Evolutionary conservation across 2,329 filamentous ascomycete species (phyloP).

Genomic region (Lachnellula suecica): DNA sequence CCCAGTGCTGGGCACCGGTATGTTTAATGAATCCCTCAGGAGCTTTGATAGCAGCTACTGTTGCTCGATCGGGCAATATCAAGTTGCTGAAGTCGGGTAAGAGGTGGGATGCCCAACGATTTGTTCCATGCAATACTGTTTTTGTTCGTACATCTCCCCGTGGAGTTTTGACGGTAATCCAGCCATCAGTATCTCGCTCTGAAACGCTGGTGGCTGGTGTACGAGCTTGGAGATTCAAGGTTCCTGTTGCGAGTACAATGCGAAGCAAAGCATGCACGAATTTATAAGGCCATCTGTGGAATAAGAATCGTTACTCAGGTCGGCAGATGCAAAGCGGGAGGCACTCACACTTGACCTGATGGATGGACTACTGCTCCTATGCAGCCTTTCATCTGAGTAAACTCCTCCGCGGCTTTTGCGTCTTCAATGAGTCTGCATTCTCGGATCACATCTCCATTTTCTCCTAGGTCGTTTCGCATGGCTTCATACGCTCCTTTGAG

Average conservation of each 20-base stretch:
- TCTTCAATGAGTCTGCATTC: slow-evolving; percentile 33
- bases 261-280: slow-evolving; percentile 58
- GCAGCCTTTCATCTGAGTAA: slow-evolving; percentile 34
- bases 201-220: slow-evolving; percentile 40
- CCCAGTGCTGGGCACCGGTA: slow-evolving; percentile 35
- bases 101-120: slow-evolving; percentile 63
- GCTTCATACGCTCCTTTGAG: slow-evolving; percentile 29
- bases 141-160: slow-evolving; percentile 53
- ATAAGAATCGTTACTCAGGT: background rate
- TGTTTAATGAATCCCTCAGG: slow-evolving; percentile 31
- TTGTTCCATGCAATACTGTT: slow-evolving; percentile 62
- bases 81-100: slow-evolving; percentile 49
- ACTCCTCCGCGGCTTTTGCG: slow-evolving; percentile 26
- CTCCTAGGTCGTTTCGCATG: slow-evolving; percentile 30
- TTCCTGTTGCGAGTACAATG: slow-evolving; percentile 44
- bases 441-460: slow-evolving; percentile 29
- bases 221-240: slow-evolving; percentile 50
- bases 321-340: background rate
- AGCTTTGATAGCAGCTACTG: slow-evolving; percentile 32
- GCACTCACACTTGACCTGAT: slow-evolving; percentile 7
- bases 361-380: slow-evolving; percentile 30
- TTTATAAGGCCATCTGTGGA: slow-evolving; percentile 35
- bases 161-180: slow-evolving; percentile 49
- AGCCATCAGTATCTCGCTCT: slow-evolving; percentile 22
- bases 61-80: slow-evolving; percentile 35